Conservation (phyloP, 371 early-diverging fungal species). For the Mortierella sp. region DNA sequence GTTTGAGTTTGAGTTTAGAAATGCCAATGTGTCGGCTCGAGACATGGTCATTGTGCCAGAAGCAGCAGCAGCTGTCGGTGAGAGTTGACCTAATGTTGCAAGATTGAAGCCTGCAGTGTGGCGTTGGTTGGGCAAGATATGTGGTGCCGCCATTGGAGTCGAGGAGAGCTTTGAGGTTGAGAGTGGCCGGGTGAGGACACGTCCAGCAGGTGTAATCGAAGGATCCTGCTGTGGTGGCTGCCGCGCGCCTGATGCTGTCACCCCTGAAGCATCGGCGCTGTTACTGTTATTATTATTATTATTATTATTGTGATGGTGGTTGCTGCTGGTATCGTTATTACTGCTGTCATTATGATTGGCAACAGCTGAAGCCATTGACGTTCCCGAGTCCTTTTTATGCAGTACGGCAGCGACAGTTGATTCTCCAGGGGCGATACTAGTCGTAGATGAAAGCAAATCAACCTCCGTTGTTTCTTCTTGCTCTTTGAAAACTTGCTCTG, state of each 20-base stretch:
- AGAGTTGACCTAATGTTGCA: constrained; percentile 50
- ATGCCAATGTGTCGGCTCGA: constrained; percentile 31
- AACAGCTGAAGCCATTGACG: constrained; percentile 25
- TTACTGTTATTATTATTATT: constrained; percentile 8
- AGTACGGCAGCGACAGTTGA: constrained; percentile 18
- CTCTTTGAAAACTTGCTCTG: not conserved
- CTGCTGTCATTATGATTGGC: not conserved
- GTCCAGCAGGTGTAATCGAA: constrained; percentile 30
- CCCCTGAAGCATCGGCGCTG: not conserved
- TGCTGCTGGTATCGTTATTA: not conserved
- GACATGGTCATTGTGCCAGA: constrained; percentile 37
- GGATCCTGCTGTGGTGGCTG: constrained; percentile 14
- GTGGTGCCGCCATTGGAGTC: constrained; percentile 26
- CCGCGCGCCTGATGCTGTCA: not conserved
- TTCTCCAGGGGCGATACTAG: constrained; percentile 1
- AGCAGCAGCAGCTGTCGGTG: constrained; percentile 35
- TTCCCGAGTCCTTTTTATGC: constrained; percentile 47
- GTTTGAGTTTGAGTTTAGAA: constrained; percentile 25
- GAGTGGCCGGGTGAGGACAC: constrained; percentile 43
- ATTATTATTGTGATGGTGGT: not conserved
- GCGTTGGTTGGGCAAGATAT: constrained; percentile 44
- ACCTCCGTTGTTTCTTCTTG: not conserved
- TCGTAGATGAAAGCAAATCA: not conserved
- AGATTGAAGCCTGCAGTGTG: constrained; percentile 49
- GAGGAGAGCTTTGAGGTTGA: constrained; percentile 52